Base-by-base conservation (phyloP, 2,329 filamentous ascomycete genomes). In the Cladosporium sp. region DNA sequence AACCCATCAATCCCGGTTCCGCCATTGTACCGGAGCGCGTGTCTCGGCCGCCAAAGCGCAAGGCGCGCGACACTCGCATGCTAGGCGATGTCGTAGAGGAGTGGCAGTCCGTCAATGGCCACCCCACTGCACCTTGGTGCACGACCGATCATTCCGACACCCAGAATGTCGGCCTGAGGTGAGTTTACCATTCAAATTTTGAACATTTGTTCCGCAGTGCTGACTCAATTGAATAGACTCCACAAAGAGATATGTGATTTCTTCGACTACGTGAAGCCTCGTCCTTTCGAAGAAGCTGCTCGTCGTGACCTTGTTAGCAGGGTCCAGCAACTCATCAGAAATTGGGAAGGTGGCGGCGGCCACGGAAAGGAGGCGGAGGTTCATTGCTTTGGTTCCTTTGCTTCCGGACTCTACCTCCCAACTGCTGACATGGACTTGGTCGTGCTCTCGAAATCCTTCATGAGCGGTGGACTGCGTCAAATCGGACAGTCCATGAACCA, bases 371-470 rank as follows among this genome's bases (percentile, higher is more conserved):
- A 83, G 60, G 69, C 73, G 11, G 80, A 82, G 41, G 82, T 84
- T 9, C 76, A 84, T 43, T 74, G 96, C 7, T 99, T 99, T 66
- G 93, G 93, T n/a, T 97, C 93, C 0, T 99, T 91, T 69, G 91
- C 89, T 59, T 89, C 89, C 3, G 89, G 64, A 7, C 62, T 80
- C 5, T 88, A 88, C 64, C 73, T 89, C 8, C 85, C 85, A 5
- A 84, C 87, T 1, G 89, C 88, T 13, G 93, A 99, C 65, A 95
- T 99, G 84, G 93, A 99, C 65, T 76, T 99, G 42, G 93, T 96
- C 2, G 79, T 93, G 47, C 80, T 91, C 44, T 85, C 84, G 2
- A 64, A 24, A 12, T 37, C 22, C 15, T 51, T 51, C 49, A 7
- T 22, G 7, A 51, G 15, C 17, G 27, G 36, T 8, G 49, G 49